Evolutionary conservation across 805 yeast species (phyloP).

Genomic region (Yamadazyma philogaea): DNA sequence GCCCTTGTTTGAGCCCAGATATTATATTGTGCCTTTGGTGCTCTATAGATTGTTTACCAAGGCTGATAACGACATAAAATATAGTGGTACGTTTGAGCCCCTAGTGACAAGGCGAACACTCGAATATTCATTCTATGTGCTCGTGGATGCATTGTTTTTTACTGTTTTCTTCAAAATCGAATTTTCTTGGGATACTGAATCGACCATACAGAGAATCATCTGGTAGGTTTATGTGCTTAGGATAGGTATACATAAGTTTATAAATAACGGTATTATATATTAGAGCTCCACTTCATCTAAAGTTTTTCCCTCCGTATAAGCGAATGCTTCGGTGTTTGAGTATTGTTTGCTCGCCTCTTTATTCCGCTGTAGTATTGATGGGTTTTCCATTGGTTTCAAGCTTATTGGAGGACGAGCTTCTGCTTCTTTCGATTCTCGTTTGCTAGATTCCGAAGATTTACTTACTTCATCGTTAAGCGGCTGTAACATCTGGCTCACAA

Average conservation of each 20-base stretch:
- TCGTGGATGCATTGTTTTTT: constrained; percentile 46
- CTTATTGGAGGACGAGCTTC: neutral
- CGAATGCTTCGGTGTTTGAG: constrained; percentile 6
- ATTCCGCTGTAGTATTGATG: neutral
- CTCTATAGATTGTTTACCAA: constrained; percentile 60
- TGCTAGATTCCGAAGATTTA: neutral
- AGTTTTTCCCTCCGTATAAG: constrained; percentile 8
- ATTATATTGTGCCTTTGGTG: constrained; percentile 77
- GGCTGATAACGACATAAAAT: constrained; percentile 30
- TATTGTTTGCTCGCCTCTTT: neutral
- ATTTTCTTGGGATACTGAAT: constrained; percentile 65
- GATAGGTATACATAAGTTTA: too few species aligned
- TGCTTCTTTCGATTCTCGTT: neutral
- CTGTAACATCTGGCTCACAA: constrained; percentile 8
- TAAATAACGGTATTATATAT: neutral
- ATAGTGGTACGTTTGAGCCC: constrained; percentile 44
- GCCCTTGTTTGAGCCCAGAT: constrained; percentile 92
- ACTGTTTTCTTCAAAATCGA: constrained; percentile 57
- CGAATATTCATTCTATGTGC: neutral
- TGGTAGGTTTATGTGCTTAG: constrained; percentile 52
- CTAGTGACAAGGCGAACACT: constrained; percentile 54
- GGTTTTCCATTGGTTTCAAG: neutral
- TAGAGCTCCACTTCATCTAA: constrained; percentile 8
- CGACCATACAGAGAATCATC: constrained; percentile 70
- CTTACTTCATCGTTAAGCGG: neutral